These are phyloP conservation scores for Gymnopus androsaceus DNA, from an alignment of 1,284 basidiomycete genomes.

Conservation along the genomic window DNA sequence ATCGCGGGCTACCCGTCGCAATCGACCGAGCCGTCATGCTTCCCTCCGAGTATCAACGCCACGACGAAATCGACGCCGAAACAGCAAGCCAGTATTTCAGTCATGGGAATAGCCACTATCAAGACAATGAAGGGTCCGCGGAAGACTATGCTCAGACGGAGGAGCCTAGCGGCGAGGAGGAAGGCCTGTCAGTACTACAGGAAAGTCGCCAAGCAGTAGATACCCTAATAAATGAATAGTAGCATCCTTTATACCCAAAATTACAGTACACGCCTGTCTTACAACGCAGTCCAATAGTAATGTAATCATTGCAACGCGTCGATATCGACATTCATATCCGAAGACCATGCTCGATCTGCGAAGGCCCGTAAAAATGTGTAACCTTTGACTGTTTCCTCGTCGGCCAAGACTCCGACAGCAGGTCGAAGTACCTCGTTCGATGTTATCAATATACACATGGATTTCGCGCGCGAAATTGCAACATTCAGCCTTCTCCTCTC, in stretches of 20 bases:
- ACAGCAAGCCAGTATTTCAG: conserved; percentile 1
- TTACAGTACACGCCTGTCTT: background rate
- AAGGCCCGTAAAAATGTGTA: conserved; percentile 47
- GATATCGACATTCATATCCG: conserved; percentile 30
- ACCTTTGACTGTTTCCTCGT: conserved; percentile 45
- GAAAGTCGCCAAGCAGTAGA: background rate
- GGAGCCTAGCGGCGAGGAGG: too few species aligned
- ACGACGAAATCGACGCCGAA: conserved; percentile 12
- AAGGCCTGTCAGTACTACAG: background rate
- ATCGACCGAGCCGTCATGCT: conserved; percentile 86
- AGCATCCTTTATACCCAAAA: too few species aligned
- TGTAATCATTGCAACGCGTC: conserved; percentile 17
- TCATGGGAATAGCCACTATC: background rate
- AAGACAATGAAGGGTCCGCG: background rate
- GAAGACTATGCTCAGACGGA: background rate
- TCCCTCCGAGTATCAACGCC: conserved; percentile 54
- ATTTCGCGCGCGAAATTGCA: conserved; percentile 51
- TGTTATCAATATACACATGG: conserved; percentile 46
- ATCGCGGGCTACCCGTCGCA: conserved; percentile 86
- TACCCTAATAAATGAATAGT: background rate
- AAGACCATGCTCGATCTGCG: conserved; percentile 44
- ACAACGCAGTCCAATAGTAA: background rate
- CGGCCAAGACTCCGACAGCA: conserved; percentile 40
- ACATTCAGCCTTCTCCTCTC: conserved; percentile 50
- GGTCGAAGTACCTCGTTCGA: conserved; percentile 46